phyloP scores from a whole-genome alignment of 768 basidiomycete genomes.

The Coprinopsis cinerea region DNA sequence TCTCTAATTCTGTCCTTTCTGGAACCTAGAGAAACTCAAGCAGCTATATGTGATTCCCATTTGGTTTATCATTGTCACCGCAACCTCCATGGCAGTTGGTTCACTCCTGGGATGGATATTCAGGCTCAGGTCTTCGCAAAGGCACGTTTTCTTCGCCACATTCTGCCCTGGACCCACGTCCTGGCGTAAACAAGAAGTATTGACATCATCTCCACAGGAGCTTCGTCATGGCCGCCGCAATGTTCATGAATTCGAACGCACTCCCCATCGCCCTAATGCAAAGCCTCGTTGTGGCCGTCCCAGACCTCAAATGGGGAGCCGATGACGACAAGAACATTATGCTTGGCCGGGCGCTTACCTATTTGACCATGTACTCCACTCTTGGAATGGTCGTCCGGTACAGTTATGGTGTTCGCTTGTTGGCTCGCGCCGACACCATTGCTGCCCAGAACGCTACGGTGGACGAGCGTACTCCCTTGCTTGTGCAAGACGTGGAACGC shows the following conservation, averaged over 20 bases:
- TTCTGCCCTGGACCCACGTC: too few relatives aligned
- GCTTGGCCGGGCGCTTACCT: constrained; percentile 86
- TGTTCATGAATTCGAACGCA: constrained; percentile 94
- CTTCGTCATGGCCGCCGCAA: constrained; percentile 75
- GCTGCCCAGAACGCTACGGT: constrained; percentile 13
- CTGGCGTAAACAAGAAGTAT: too few relatives aligned
- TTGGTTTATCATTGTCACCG: constrained; percentile 76
- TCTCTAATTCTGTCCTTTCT: background rate
- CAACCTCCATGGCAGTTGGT: constrained; percentile 64
- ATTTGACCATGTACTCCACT: constrained; percentile 89
- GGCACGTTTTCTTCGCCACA: constrained; percentile 41
- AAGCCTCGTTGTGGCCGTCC: constrained; percentile 77
- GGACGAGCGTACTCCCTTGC: constrained; percentile 32
- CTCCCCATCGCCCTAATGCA: constrained; percentile 95
- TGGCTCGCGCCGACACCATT: constrained; percentile 62
- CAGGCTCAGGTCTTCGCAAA: constrained; percentile 69
- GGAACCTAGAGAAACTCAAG: constrained; percentile 53
- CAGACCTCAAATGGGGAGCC: constrained; percentile 71
- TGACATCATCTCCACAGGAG: constrained; percentile 36
- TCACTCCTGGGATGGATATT: constrained; percentile 56
- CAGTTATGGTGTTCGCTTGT: constrained; percentile 85
- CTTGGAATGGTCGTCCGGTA: constrained; percentile 96
- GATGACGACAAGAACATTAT: constrained; percentile 83
- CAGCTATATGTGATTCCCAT: constrained; percentile 85
- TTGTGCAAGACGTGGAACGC: constrained; percentile 12